A percentile compares a stretch with the other conserved stretches of the same genome.
Evolutionary conservation across 2,329 filamentous ascomycete species (phyloP).

Genomic region (Stagonosporopsis chrysanthemi): DNA sequence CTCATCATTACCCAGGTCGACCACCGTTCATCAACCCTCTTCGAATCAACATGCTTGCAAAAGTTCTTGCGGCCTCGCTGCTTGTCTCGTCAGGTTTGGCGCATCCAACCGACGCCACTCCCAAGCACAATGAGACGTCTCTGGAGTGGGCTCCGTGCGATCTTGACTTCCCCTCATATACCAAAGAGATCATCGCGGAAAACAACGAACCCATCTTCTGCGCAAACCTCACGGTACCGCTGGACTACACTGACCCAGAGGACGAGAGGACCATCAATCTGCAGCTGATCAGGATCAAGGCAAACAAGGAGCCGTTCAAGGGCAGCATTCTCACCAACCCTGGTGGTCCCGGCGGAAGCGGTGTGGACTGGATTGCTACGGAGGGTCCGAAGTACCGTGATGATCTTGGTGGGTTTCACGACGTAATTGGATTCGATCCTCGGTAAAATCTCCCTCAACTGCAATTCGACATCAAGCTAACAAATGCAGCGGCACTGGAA

Average conservation of each 20-base stretch:
- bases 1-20: background rate
- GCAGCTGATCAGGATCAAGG: constrained; percentile 36
- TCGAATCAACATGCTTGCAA: constrained; percentile 11
- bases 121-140: background rate
- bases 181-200: constrained; percentile 1
- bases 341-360: constrained; percentile 41
- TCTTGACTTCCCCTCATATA: constrained; percentile 16
- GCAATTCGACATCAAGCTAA: background rate
- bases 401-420: constrained; percentile 16
- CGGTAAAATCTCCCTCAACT: constrained; percentile 6
- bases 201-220: constrained; percentile 26
- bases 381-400: constrained; percentile 11
- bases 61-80: constrained; percentile 7
- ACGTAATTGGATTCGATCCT: constrained; percentile 23
- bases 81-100: constrained; percentile 8
- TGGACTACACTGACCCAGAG: constrained; percentile 43
- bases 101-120: constrained; percentile 4
- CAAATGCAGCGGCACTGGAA: constrained; percentile 22
- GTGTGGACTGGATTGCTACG: constrained; percentile 13
- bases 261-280: constrained; percentile 34
- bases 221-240: constrained; percentile 43
- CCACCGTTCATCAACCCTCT: background rate
- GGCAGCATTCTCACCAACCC: constrained; percentile 47
- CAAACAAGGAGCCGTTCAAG: constrained; percentile 35
- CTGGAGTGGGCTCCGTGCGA: constrained; percentile 22